A percentile compares a stretch with the other conserved stretches of the same genome.
Evolutionary conservation across 352 stramenopile species (phyloP).

Genomic region (Pythium brassicae): DNA sequence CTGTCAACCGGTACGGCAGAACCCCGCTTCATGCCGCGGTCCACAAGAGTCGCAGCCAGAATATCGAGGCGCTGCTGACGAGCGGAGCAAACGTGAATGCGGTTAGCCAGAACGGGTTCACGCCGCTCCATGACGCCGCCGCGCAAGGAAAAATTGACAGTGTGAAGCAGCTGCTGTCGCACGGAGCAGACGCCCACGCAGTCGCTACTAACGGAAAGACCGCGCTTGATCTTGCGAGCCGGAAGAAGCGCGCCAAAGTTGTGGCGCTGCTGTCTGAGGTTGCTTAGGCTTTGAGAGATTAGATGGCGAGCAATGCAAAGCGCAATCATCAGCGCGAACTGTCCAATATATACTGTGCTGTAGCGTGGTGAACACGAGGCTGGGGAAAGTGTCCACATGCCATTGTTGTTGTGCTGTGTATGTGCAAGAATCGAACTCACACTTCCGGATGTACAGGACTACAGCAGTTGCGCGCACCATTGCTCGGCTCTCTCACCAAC

Average conservation of each 20-base stretch:
- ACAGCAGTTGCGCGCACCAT: no score
- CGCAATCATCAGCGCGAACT: no score
- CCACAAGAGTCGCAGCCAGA: neutral
- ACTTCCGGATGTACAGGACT: no score
- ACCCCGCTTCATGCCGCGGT: neutral
- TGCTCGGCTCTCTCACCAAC: no score
- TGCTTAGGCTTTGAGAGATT: no score
- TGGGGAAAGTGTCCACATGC: no score
- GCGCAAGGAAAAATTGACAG: neutral
- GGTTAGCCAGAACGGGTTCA: neutral
- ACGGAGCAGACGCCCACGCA: neutral
- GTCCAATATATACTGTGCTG: no score
- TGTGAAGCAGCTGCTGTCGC: conserved; percentile 1
- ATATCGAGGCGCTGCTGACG: neutral
- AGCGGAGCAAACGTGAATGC: neutral
- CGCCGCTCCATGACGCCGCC: neutral
- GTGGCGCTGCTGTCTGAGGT: neutral
- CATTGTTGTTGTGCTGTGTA: no score
- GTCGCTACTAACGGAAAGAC: neutral
- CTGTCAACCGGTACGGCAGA: neutral
- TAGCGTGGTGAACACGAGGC: no score
- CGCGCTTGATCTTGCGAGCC: neutral
- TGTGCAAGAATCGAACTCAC: no score
- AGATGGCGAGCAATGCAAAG: no score
- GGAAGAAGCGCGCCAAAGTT: neutral